Conservation (phyloP, 2,329 filamentous ascomycete species). For the Karstenula rhodostoma region DNA sequence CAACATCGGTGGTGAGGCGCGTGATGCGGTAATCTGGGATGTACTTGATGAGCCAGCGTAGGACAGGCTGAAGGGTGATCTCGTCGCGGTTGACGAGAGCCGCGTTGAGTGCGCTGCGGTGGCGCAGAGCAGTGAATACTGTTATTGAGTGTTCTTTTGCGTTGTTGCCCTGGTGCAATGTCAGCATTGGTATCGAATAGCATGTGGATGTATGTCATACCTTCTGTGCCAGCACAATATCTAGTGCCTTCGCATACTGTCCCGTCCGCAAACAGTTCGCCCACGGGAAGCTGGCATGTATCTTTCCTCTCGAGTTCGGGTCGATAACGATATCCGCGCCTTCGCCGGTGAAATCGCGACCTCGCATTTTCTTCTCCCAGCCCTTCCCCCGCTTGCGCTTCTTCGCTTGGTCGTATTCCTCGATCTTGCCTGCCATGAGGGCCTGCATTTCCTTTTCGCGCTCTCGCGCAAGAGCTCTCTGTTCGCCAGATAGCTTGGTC, state of each 20-base stretch:
- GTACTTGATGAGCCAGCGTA: constrained; percentile 82
- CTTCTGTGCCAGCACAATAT: constrained; percentile 70
- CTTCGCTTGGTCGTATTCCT: constrained; percentile 77
- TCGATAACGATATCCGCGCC: constrained; percentile 89
- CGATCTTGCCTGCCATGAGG: constrained; percentile 78
- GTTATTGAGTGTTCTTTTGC: constrained; percentile 66
- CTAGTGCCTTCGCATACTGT: constrained; percentile 78
- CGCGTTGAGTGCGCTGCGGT: constrained; percentile 83
- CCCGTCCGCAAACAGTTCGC: constrained; percentile 82
- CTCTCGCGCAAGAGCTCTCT: constrained; percentile 78
- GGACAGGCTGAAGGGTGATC: constrained; percentile 78
- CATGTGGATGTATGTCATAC: constrained; percentile 29
- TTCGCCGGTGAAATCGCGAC: constrained; percentile 83
- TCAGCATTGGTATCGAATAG: neutral
- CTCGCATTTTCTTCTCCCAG: constrained; percentile 69
- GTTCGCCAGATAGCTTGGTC: constrained; percentile 84
- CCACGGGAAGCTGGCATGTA: constrained; percentile 76
- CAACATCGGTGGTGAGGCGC: constrained; percentile 81
- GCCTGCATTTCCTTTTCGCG: constrained; percentile 86
- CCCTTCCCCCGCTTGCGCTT: constrained; percentile 68
- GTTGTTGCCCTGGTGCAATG: constrained; percentile 33
- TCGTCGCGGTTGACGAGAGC: constrained; percentile 85
- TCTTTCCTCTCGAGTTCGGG: constrained; percentile 70
- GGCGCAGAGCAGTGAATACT: constrained; percentile 81
- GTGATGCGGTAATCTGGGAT: constrained; percentile 85